A percentile compares a stretch with the other conserved stretches of the same genome.
Evolutionary conservation across 805 yeast species (phyloP).

Genomic region (Saccharomycopsis capsularis): DNA sequence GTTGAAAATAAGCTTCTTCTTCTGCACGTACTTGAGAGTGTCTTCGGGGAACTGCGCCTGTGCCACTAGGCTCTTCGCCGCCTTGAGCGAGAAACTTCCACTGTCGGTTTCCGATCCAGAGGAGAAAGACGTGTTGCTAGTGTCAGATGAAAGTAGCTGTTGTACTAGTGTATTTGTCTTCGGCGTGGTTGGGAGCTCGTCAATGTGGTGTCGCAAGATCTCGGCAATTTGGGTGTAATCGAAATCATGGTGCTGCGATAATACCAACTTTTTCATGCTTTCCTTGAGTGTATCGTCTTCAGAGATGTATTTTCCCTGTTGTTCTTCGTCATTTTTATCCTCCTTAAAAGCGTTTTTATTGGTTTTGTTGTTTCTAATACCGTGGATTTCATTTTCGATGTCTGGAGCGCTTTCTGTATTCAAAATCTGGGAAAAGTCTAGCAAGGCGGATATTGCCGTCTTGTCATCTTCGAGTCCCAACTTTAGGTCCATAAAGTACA

Average conservation of each 20-base stretch:
- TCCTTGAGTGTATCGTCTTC: neutral
- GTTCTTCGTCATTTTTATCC: neutral
- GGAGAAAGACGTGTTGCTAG: neutral
- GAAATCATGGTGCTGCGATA: slow-evolving; percentile 5
- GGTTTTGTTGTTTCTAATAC: neutral
- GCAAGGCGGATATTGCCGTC: neutral
- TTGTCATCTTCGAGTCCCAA: neutral
- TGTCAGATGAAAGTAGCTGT: neutral
- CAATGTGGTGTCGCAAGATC: slow-evolving; percentile 7
- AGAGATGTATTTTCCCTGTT: too few species aligned
- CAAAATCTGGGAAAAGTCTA: slow-evolving; percentile 1
- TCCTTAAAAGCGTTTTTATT: neutral
- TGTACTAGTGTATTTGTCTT: slow-evolving; percentile 9
- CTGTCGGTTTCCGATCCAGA: neutral
- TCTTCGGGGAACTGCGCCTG: slow-evolving; percentile 10
- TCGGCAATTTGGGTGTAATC: slow-evolving; percentile 13
- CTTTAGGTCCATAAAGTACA: slow-evolving; percentile 11
- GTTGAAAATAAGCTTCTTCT: slow-evolving; percentile 9
- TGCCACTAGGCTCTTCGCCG: neutral
- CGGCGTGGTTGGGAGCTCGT: slow-evolving; percentile 10
- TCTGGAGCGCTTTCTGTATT: neutral
- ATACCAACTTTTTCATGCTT: neutral
- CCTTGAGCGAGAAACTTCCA: neutral
- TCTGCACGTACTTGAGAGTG: slow-evolving; percentile 14
- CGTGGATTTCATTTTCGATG: neutral